Base-by-base conservation (phyloP, 768 basidiomycete species). In the Strobilomyces echinocephalus region DNA sequence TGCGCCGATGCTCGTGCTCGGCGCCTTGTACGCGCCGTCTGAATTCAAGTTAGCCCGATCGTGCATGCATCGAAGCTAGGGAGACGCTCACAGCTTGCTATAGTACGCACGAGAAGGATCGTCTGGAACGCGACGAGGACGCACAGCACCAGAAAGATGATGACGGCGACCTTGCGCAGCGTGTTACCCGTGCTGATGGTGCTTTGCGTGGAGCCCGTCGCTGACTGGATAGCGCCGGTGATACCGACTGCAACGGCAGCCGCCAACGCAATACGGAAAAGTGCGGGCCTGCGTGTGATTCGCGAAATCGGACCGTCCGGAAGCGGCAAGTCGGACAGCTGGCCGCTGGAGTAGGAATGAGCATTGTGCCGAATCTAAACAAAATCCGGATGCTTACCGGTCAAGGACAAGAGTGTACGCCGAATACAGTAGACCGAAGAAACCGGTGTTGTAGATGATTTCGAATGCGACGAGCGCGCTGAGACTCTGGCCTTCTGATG, bases 361-460 rank as follows among this genome's bases (percentile, higher is more conserved):
- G 46, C 14, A 33, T 15, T 7, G 24, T 9, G 28, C 5, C 4
- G 20, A 12, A 28, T 24, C 11, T 50, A 26, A 42, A 21, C 7
- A 20, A 28, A 56, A 53, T 1, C 26, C n/a, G 20, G 12, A 18
- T 31, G 26, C 59, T 36, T 43, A 70, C 70, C 70, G 59, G 43
- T 73, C 69, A 11, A 69, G 49, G 15, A 69, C 69, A 10, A 73
- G 63, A 18, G 57, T 64, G 50, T 73, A 71, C 16, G 69, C 63
- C 12, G 67, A 72, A 47, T 69, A 72, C 8, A 72, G 45, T 38
- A 72, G 47, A 56, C 65, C 68, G 24, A 69, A 73, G 66, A 73
- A 70, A 40, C 71, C 71, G 16, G 66, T 62, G 42, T 66, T 71
- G 55, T 73, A 73, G 18, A 73, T 31, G 50, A 72, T 54, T 50